Percentiles rank a stretch among this genome's conserved stretches.
These are phyloP conservation scores for Adansonia grandidieri DNA, from an alignment of 441 rosid genomes.

Conservation along the genomic window DNA sequence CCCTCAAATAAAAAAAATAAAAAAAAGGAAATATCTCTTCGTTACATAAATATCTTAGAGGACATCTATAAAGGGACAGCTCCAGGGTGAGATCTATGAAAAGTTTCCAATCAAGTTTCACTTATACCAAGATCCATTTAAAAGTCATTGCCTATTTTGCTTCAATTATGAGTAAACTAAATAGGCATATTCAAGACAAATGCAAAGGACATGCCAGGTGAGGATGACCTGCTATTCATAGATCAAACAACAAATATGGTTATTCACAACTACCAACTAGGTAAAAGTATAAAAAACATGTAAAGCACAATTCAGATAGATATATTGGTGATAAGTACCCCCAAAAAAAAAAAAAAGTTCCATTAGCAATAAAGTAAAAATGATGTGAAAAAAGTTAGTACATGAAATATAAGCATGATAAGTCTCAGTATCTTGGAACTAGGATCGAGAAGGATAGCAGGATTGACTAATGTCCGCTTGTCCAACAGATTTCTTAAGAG, in stretches of 20 bases:
- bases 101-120: not conserved
- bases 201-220: not conserved
- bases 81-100: not conserved
- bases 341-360: not conserved
- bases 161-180: not conserved
- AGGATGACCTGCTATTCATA: not conserved
- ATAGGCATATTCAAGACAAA: not conserved
- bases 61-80: not conserved
- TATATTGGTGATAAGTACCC: not conserved
- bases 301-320: not conserved
- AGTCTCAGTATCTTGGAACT: not conserved
- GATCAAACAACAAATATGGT: not conserved
- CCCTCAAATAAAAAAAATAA: no score
- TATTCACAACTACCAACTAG: not conserved
- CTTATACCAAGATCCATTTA: not conserved
- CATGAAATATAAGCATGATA: not conserved
- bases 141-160: not conserved
- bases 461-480: not conserved
- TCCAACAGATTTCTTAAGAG: not conserved
- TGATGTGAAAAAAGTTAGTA: not conserved
- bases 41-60: not conserved
- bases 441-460: not conserved
- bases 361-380: not conserved
- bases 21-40: not conserved
- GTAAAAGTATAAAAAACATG: slow-evolving; percentile 6